Conservation (phyloP, 2,329 filamentous ascomycete genomes). For the Hortaea werneckii region DNA sequence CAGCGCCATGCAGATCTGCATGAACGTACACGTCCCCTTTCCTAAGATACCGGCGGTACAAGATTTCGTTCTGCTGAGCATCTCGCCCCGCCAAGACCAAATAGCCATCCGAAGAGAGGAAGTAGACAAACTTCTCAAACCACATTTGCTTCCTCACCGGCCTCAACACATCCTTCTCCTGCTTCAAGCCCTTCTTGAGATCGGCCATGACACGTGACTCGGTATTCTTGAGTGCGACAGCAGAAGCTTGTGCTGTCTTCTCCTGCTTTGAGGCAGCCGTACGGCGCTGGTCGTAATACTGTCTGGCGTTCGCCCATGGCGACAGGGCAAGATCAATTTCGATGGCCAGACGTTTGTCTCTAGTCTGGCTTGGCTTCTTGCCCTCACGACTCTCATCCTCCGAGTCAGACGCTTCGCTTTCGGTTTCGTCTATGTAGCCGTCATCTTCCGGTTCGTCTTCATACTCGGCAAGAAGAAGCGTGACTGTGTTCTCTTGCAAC, state of each 20-base stretch:
- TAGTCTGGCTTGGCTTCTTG: constrained; percentile 18
- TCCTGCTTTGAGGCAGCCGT: constrained; percentile 76
- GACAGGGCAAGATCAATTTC: constrained; percentile 77
- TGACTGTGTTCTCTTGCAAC: constrained; percentile 80
- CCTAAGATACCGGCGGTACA: constrained; percentile 78
- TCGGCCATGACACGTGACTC: constrained; percentile 81
- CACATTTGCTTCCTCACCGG: constrained; percentile 76
- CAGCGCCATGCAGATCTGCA: constrained; percentile 75
- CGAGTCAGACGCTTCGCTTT: constrained; percentile 52
- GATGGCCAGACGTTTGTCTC: constrained; percentile 49
- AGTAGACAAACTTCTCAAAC: constrained; percentile 97
- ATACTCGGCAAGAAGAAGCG: constrained; percentile 64
- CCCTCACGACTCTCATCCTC: constrained; percentile 38
- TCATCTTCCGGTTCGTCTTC: constrained; percentile 53
- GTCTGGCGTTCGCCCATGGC: constrained; percentile 79
- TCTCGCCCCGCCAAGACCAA: constrained; percentile 81
- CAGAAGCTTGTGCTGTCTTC: constrained; percentile 72
- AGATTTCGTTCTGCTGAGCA: constrained; percentile 75
- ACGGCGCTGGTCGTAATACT: constrained; percentile 86
- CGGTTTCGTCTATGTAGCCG: constrained; percentile 51
- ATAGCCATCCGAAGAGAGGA: constrained; percentile 91
- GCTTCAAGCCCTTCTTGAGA: constrained; percentile 77
- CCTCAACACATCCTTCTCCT: constrained; percentile 79
- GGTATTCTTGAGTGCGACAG: constrained; percentile 75
- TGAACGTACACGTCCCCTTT: constrained; percentile 90